Percentiles rank a stretch among this genome's conserved stretches.
phyloP scores from a whole-genome alignment of 495 filamentous ascomycete species.

The Penicillium daleae region DNA sequence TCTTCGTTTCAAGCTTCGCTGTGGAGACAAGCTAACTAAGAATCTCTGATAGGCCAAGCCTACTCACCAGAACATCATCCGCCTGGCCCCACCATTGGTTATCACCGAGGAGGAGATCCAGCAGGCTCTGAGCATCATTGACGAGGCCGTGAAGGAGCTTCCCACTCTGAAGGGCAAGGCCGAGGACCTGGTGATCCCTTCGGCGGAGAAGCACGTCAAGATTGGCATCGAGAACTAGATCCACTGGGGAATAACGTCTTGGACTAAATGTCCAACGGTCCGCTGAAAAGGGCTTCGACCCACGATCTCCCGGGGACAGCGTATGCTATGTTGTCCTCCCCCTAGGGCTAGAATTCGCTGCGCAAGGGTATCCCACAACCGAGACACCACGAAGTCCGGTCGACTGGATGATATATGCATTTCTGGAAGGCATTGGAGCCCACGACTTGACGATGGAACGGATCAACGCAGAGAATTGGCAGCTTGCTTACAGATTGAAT shows the following conservation, averaged over 20 bases:
- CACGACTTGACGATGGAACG: conserved; percentile 29
- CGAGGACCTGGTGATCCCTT: conserved; percentile 52
- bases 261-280: background rate
- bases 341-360: background rate
- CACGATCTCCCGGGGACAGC: background rate
- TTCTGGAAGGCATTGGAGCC: background rate
- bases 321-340: background rate
- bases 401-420: background rate
- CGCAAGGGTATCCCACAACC: background rate
- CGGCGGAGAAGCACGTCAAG: conserved; percentile 55
- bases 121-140: conserved; percentile 54
- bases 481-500: conserved; percentile 5
- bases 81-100: conserved; percentile 59
- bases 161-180: conserved; percentile 51
- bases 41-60: conserved; percentile 78
- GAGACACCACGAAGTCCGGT: background rate
- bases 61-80: conserved; percentile 94
- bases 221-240: conserved; percentile 53
- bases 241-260: background rate
- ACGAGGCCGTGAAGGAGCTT: conserved; percentile 51
- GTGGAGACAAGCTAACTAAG: conserved; percentile 32
- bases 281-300: background rate
- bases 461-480: conserved; percentile 3
- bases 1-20: background rate
- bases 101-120: conserved; percentile 60